Evolutionary conservation across 176 grass and related monocot genomes (phyloP).

Genomic region (Poa annua): DNA sequence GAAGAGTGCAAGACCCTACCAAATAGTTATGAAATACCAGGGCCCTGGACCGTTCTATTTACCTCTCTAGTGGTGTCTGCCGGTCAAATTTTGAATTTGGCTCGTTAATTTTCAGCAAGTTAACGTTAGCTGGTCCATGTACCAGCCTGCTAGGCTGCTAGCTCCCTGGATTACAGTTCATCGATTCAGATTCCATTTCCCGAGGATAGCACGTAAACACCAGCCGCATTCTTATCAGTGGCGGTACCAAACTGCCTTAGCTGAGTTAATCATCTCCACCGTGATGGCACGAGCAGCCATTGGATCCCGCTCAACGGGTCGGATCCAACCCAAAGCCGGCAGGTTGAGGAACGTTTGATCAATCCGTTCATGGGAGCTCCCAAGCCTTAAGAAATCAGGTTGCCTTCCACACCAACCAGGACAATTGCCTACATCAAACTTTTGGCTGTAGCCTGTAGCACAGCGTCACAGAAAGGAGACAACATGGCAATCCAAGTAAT

Average conservation of each 20-base stretch:
- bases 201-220: too few species aligned
- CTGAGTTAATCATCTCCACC: neutral
- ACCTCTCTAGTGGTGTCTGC: neutral
- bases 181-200: neutral
- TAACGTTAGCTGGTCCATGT: neutral
- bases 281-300: too few species aligned
- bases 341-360: too few species aligned
- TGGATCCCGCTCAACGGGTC: neutral
- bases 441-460: neutral
- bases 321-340: too few species aligned
- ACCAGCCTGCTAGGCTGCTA: neutral
- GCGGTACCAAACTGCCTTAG: neutral
- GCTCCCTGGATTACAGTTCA: neutral
- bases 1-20: neutral
- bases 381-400: neutral
- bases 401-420: neutral
- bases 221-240: neutral
- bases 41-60: neutral
- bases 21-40: neutral
- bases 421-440: neutral
- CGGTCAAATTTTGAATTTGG: neutral
- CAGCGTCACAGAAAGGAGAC: neutral
- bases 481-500: neutral
- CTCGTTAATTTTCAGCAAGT: neutral
- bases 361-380: neutral